Base-by-base conservation (phyloP, 768 basidiomycete species). In the Grammothele lineata region DNA sequence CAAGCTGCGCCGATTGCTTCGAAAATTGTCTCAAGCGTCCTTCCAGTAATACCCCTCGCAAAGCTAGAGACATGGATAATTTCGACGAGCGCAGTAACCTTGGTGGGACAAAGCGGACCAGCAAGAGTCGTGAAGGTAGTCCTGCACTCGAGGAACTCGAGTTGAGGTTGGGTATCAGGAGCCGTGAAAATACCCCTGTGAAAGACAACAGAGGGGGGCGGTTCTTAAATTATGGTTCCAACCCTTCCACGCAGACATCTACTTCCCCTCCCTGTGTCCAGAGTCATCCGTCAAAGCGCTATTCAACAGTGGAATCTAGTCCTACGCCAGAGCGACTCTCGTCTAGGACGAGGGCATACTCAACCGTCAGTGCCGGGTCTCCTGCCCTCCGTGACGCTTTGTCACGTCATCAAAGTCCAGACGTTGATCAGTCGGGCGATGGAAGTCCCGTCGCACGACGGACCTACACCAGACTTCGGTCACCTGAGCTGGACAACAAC, bases 1-100 rank as follows among this genome's bases (percentile, higher is more conserved):
- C 90, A 9, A 86, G 82, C 34, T 92, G 90, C 56, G 69, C 74
- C 6, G 84, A 84, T 34, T 92, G 90, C 57, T 92, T 92, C 56
- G 90, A 89, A 50, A 80, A 61, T 32, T 89, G 86, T 59, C 70
- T 90, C 38, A 79, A 75, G 48, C 70, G 80, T 24, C 77, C 75
- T 48, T 62, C 67, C 10, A 62, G 63, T 38, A 56, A 60, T 23
- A 65, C 50, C 70, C 73, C 53, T 70, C 72, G 63, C 73, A 69
- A 53, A 55, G 51, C 39, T 62, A 62, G 36, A 68, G 66, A 50
- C 58, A 67, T 50, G 8, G 49, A 54, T 6, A 61, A 53, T 34
- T 44, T 60, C 47, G 63, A 59, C 22, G 65, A 68, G 38, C 48
- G 46, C 37, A 68, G 62, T 43, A 77, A 76, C 37, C 65, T 77